These are phyloP conservation scores for Cucumis sativus DNA, from an alignment of 306 rosid species.

Conservation along the genomic window DNA sequence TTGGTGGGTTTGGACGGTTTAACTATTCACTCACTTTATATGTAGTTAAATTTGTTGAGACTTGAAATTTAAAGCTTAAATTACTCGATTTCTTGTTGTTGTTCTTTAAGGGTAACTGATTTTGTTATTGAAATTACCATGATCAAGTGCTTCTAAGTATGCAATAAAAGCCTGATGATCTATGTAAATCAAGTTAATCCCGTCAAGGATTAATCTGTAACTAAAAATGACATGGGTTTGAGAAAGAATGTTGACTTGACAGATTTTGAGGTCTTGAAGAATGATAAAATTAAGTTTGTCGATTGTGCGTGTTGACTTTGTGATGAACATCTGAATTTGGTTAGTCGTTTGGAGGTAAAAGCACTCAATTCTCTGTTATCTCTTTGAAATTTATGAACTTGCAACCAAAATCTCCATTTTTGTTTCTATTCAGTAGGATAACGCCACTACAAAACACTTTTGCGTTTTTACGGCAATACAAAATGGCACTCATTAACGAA, in stretches of 20 bases:
- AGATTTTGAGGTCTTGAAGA: slow-evolving; percentile 25
- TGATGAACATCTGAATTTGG: slow-evolving; percentile 40
- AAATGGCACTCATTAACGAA: slow-evolving; percentile 30
- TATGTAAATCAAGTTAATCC: slow-evolving; percentile 48
- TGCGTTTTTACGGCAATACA: slow-evolving; percentile 26
- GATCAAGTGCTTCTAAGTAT: slow-evolving; percentile 62
- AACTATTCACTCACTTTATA: background rate
- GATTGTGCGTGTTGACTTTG: slow-evolving; percentile 87
- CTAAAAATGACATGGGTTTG: background rate
- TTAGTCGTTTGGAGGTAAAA: slow-evolving; percentile 25
- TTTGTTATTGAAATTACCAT: background rate
- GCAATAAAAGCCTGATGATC: slow-evolving; percentile 83
- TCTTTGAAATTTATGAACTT: background rate
- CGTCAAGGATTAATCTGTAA: slow-evolving; percentile 31
- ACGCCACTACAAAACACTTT: slow-evolving; percentile 18
- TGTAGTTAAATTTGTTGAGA: too few relatives aligned
- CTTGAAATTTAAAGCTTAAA: too few relatives aligned
- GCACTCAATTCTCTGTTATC: too few relatives aligned
- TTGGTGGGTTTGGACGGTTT: too few relatives aligned
- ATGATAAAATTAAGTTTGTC: slow-evolving; percentile 35
- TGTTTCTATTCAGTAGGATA: slow-evolving; percentile 17
- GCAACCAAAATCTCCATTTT: background rate
- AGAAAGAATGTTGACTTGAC: slow-evolving; percentile 20
- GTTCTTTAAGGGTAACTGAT: too few relatives aligned
- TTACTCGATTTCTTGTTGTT: too few relatives aligned